Evolutionary conservation across 2,329 filamentous ascomycete species (phyloP).

Genomic region (Xylariaceae sp.): DNA sequence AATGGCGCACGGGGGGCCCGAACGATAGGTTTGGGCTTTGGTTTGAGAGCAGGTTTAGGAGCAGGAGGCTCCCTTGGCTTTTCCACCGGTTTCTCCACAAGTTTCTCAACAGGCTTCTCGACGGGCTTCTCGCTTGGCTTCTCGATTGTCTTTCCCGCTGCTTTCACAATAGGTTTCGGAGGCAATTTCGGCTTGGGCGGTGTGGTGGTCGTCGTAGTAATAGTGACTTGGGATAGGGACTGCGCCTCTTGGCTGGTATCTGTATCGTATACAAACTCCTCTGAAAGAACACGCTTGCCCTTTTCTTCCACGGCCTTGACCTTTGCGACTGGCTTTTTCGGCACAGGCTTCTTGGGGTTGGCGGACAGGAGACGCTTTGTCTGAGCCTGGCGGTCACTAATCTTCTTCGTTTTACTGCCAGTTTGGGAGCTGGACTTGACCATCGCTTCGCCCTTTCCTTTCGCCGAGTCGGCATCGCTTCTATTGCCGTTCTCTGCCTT

Average conservation of each 20-base stretch:
- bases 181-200: slow-evolving; percentile 31
- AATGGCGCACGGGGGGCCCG: slow-evolving; percentile 25
- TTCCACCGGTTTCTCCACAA: slow-evolving; percentile 8
- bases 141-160: slow-evolving; percentile 13
- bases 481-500: slow-evolving; percentile 47
- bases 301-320: slow-evolving; percentile 36
- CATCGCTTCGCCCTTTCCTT: slow-evolving; percentile 41
- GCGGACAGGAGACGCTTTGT: slow-evolving; percentile 50
- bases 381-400: slow-evolving; percentile 48
- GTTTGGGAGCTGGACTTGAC: slow-evolving; percentile 48
- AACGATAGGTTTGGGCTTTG: slow-evolving; percentile 35
- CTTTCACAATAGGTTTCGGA: slow-evolving; percentile 20
- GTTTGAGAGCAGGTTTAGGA: slow-evolving; percentile 22
- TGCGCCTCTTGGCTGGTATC: slow-evolving; percentile 51
- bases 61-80: slow-evolving; percentile 28
- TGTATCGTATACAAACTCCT: slow-evolving; percentile 53
- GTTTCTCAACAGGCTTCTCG: slow-evolving; percentile 12
- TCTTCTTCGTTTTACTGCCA: slow-evolving; percentile 53
- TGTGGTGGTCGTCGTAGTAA: slow-evolving; percentile 23
- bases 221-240: slow-evolving; percentile 36
- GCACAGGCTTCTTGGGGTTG: slow-evolving; percentile 36
- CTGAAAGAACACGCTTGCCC: slow-evolving; percentile 46
- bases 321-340: slow-evolving; percentile 44
- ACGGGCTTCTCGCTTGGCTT: slow-evolving; percentile 23
- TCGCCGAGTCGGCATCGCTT: slow-evolving; percentile 34